Percentiles rank a stretch among this genome's conserved stretches.
Conservation (phyloP, 306 rosid species). For the Neltuma alba region DNA sequence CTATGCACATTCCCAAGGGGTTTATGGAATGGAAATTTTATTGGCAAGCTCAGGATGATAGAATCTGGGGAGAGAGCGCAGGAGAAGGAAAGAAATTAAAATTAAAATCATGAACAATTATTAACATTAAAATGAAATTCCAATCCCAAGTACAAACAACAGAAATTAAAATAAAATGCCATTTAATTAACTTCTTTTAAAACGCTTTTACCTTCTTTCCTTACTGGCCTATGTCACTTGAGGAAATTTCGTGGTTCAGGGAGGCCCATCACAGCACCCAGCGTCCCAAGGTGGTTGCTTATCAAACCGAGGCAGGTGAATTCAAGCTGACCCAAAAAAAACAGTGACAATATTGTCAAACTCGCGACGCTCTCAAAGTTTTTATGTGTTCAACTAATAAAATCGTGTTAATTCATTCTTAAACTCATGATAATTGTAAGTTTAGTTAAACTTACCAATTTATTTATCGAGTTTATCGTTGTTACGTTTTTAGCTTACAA, state of each 20-base stretch:
- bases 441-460: too few relatives aligned
- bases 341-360: too few relatives aligned
- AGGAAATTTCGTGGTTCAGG: neutral
- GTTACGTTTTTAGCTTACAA: too few relatives aligned
- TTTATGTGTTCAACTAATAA: too few relatives aligned
- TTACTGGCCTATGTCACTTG: neutral
- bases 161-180: neutral
- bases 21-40: constrained; percentile 7
- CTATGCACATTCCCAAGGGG: constrained; percentile 35
- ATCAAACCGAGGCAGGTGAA: neutral
- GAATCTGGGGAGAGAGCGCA: constrained; percentile 1
- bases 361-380: too few relatives aligned
- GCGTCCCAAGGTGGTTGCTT: neutral
- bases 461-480: too few relatives aligned
- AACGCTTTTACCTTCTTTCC: neutral
- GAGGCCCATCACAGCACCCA: neutral
- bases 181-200: neutral
- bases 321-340: neutral
- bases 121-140: neutral
- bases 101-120: neutral
- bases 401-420: too few relatives aligned
- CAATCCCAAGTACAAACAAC: too few relatives aligned
- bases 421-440: too few relatives aligned
- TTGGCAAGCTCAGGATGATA: constrained; percentile 15
- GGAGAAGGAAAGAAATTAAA: neutral